Evolutionary conservation across 2,329 filamentous ascomycete genomes (phyloP), one percentile per base, ranked within the genome.

Genomic region (Septoria petroselini): DNA sequence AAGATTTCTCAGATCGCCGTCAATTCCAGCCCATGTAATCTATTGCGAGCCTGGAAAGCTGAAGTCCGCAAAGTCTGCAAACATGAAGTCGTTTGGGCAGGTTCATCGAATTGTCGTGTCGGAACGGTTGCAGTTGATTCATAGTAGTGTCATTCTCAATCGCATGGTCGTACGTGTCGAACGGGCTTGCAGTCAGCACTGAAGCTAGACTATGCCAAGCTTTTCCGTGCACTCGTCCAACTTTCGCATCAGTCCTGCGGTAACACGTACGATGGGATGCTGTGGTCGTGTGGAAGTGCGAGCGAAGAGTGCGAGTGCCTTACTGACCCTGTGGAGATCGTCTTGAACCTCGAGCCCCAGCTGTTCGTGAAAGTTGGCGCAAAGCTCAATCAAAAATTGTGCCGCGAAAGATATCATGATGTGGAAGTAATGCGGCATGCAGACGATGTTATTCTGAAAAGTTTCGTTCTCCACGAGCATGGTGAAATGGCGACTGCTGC

Each of bases 351-450:
- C 35, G 15, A 57, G 40, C 15, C 43, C 41, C 11, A 57, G 52
- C 34, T 57, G 54, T 27, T 57, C 68, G 0, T 65, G 60, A 54
- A 73, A 70, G 21, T 73, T 75, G 18, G 70, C 67, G 1, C 73
- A 68, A 1, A 77, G 65, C 52, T 77, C 76, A 29, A 76, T 69
- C 1, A 78, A 66, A 51, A 79, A 78, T 57, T 77, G 74, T 57
- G 73, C 77, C 1, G 76, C 75, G 50, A 78, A 78, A 0, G 73
- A 74, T 0, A 74, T 76, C 76, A 78, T 79, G 37, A 73, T 75
- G 49, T 76, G 73, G 35, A 77, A 69, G 41, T 77, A 78, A 3
- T 74, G 73, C 1, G 76, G 76, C 62, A 78, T 74, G 1, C 76
- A 72, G 50, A 55, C 67, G 0, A 71, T 58, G 1, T 68, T 69